Evolutionary conservation across 2,329 filamentous ascomycete genomes (phyloP).

Genomic region (Orbilia ellipsospora): DNA sequence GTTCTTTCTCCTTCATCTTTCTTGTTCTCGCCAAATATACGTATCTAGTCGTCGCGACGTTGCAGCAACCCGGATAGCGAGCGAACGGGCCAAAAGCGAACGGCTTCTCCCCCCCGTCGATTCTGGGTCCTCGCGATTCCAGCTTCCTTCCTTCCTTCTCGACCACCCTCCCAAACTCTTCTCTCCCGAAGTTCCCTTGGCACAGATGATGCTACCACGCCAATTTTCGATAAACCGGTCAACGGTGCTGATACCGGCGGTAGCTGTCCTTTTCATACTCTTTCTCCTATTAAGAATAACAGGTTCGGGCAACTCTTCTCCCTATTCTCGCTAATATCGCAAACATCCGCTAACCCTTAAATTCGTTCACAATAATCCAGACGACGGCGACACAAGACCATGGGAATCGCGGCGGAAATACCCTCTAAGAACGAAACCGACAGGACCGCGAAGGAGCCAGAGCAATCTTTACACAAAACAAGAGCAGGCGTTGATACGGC

Average conservation of each 20-base stretch:
- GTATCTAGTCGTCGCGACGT: constrained; percentile 1
- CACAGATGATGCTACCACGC: constrained; percentile 45
- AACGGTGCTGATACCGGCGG: constrained; percentile 38
- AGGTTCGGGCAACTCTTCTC: constrained; percentile 26
- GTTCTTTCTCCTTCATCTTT: not conserved
- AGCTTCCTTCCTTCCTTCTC: constrained; percentile 15
- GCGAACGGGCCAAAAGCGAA: constrained; percentile 8
- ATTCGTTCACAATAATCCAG: constrained; percentile 8
- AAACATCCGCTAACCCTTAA: constrained; percentile 19
- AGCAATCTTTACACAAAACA: constrained; percentile 47
- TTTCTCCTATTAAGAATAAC: constrained; percentile 54
- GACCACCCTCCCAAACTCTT: constrained; percentile 20
- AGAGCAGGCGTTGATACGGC: constrained; percentile 53
- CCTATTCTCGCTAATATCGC: not conserved
- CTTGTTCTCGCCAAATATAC: not conserved
- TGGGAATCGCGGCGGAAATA: constrained; percentile 55
- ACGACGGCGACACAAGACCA: constrained; percentile 50
- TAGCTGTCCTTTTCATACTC: constrained; percentile 36
- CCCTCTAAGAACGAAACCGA: constrained; percentile 31
- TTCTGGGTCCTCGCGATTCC: constrained; percentile 47
- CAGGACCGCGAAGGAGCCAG: constrained; percentile 33
- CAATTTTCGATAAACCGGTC: constrained; percentile 52
- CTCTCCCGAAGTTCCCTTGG: constrained; percentile 22
- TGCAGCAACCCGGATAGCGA: not conserved
- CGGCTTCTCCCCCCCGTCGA: constrained; percentile 8